phyloP scores from a whole-genome alignment of 139 green algal genomes.

The Monoraphidium neglectum region DNA sequence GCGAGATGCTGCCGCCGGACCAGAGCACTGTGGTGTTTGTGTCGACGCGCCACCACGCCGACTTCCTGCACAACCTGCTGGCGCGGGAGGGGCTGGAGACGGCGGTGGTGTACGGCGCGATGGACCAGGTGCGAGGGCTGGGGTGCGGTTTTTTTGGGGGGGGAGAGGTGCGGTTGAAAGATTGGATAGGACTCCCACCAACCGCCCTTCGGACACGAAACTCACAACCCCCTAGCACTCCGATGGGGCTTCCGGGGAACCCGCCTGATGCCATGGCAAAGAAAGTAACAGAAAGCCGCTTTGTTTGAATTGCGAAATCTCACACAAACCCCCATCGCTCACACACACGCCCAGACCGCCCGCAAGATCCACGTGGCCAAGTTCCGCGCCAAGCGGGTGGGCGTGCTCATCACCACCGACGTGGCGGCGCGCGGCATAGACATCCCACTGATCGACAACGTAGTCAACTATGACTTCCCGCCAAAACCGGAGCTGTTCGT shows the following conservation, averaged over 20 bases:
- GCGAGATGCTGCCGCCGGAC: conserved; percentile 69
- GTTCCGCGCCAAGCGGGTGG: conserved; percentile 72
- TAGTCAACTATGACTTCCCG: conserved; percentile 98
- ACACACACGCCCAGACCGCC: conserved; percentile 66
- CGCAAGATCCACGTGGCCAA: conserved; percentile 94
- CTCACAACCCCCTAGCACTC: too few species aligned
- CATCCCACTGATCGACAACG: conserved; percentile 98
- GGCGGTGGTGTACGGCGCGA: conserved; percentile 87
- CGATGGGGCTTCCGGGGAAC: too few species aligned
- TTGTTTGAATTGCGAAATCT: too few species aligned
- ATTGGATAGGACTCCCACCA: too few species aligned
- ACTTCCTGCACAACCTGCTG: conserved; percentile 87
- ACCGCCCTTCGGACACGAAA: too few species aligned
- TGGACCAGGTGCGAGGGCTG: conserved; percentile 83
- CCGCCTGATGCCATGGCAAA: too few species aligned
- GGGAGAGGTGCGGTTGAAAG: too few species aligned
- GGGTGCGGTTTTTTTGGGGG: too few species aligned
- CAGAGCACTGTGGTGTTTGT: conserved; percentile 89
- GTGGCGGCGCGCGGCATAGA: conserved; percentile 98
- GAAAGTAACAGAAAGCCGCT: too few species aligned
- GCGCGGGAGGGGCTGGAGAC: conserved; percentile 62
- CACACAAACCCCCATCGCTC: neutral
- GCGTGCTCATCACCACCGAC: conserved; percentile 93
- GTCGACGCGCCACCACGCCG: conserved; percentile 93
- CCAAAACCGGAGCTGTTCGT: conserved; percentile 96